Conservation (phyloP, 768 basidiomycete genomes). For the Lactarius deliciosus region DNA sequence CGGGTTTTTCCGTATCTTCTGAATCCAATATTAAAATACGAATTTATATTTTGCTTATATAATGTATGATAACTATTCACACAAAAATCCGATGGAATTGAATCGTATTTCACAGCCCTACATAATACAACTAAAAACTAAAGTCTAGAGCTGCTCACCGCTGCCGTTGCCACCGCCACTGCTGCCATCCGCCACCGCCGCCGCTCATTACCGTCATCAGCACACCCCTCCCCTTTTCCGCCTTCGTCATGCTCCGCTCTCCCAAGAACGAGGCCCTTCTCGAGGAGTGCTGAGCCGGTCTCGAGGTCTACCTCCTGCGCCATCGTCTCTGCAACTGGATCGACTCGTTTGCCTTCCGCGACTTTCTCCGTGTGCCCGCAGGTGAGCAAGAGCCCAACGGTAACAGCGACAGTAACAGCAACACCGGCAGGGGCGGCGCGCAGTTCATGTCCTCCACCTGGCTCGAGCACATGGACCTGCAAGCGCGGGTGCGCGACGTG, state of each 20-base stretch:
- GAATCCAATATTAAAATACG: too few species aligned
- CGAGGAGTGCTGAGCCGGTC: constrained; percentile 71
- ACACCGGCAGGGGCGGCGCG: constrained; percentile 31
- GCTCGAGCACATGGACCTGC: constrained; percentile 82
- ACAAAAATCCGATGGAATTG: too few species aligned
- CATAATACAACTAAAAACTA: too few species aligned
- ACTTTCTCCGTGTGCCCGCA: constrained; percentile 83
- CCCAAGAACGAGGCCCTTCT: constrained; percentile 60
- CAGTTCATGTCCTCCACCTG: constrained; percentile 78
- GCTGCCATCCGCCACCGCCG: too few species aligned
- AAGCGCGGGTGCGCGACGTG: constrained; percentile 72
- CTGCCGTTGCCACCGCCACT: too few species aligned
- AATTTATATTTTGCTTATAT: too few species aligned
- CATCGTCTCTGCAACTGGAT: constrained; percentile 84
- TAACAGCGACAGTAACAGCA: constrained; percentile 30
- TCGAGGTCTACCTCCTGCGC: constrained; percentile 86
- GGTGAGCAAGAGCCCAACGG: constrained; percentile 40
- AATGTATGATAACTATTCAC: too few species aligned
- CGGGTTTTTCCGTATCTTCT: too few species aligned
- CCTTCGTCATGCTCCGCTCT: constrained; percentile 63
- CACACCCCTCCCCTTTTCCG: constrained; percentile 61
- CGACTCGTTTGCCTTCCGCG: constrained; percentile 71
- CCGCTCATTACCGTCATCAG: too few species aligned
- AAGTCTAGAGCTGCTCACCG: too few species aligned
- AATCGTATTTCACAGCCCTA: too few species aligned